Evolutionary conservation across 2,329 filamentous ascomycete species (phyloP), one percentile per base, ranked within the genome.

Genomic region (Chaetomium sp.): DNA sequence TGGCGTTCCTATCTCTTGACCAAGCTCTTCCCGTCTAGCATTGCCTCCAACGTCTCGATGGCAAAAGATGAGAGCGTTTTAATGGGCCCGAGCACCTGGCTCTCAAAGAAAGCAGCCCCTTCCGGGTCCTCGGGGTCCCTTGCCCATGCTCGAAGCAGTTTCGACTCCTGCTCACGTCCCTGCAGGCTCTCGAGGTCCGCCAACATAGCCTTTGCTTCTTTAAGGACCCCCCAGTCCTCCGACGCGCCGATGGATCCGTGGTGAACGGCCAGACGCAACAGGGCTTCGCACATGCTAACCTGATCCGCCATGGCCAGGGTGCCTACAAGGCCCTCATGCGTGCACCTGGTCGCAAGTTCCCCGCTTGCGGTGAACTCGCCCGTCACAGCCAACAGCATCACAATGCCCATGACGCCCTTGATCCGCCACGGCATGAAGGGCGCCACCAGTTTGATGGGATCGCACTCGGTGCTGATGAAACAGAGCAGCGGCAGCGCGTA

Each of bases 341-440:
- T 67, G 57, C 65, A 73, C 27, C 69, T 68, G 42, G 65, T 70
- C 42, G 64, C 68, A 9, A 75, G 69, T 38, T 68, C 74, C 23
- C 70, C 72, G 60, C 64, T 70, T 4, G 72, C 73, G 3, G 76
- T 77, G 13, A 76, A 74, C 7, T 81, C 77, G 0, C 81, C 80
- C 0, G 82, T 82, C 64, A 83, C 79, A 65, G 80, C 78, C 6
- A 87, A 73, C 2, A 86, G 74, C 66, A 84, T 84, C 53, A 81
- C 81, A 19, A 87, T 74, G 54, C 81, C 77, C 60, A 85, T 76
- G 12, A 86, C 71, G 12, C 80, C 79, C 70, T 83, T 84, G 31
- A 85, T 75, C 27, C 86, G 77, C 29, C 78, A 76, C 0, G 79
- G 78, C 55, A 82, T 78, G 69, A 85, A 85, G 0, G 83, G 82